Evolutionary conservation across 768 basidiomycete genomes (phyloP), one percentile per base, ranked within the genome.

Genomic region (Kwoniella dejecticola): DNA sequence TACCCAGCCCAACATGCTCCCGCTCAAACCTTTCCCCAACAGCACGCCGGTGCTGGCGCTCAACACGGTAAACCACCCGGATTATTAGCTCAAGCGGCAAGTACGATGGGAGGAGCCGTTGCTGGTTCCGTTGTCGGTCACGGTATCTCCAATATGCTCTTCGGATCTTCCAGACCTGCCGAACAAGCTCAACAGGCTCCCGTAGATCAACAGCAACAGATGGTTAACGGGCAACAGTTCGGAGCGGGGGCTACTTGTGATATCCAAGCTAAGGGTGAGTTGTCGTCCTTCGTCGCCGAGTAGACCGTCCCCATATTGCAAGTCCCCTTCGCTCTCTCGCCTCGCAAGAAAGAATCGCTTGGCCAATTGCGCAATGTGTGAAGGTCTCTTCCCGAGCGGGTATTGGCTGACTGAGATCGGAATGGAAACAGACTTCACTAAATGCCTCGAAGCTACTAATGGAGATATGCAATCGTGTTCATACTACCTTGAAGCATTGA

Each of bases 401-500:
- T 46, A 11, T 31, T 29, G 3, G 7, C 26, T 40, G n/a, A 2
- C 47, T n/a, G n/a, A n/a, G n/a, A n/a, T n/a, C n/a, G n/a, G n/a
- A n/a, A n/a, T n/a, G n/a, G n/a, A n/a, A n/a, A 13, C 54, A 77
- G 77, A 79, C 63, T 79, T 79, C 67, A 79, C 77, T 2, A 79
- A 79, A 56, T 79, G 77, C 57, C 66, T 79, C 52, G 77, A 77
- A 47, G 74, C 77, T 29, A 79, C 77, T 45, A 69, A 69, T 54
- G 73, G 71, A 33, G 77, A 79, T 60, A 71, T 77, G 63, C 57
- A 59, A 26, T 69, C 69, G 27, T 79, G 77, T 56, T 62, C 57
- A n/a, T 79, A 79, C 68, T 79, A 79, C 69, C 76, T 79, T 45
- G 71, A 76, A 54, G 74, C 74, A 11, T 62, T 76, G 17, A 76